Conservation (phyloP, 441 rosid genomes). For the Metrosideros polymorpha region DNA sequence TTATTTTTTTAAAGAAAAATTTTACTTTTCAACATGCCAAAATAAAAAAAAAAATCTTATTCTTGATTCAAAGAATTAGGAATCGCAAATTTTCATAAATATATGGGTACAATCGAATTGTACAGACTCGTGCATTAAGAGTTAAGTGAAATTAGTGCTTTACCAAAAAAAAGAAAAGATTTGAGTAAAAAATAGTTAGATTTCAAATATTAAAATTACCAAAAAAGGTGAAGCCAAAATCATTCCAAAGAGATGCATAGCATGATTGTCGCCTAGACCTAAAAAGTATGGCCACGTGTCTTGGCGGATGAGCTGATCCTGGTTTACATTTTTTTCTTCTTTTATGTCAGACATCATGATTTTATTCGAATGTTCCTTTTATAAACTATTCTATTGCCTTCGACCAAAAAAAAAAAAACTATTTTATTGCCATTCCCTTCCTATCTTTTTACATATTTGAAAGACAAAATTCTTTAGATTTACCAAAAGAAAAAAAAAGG, state of each 20-base stretch:
- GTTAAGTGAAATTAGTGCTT: neutral
- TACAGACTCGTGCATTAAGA: neutral
- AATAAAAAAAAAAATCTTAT: neutral
- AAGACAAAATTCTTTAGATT: neutral
- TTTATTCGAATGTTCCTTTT: neutral
- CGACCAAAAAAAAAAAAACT: too few species aligned
- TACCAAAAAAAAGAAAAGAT: neutral
- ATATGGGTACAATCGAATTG: neutral
- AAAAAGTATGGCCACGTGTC: neutral
- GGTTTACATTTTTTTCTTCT: neutral
- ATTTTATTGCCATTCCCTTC: too few species aligned
- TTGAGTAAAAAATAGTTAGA: neutral
- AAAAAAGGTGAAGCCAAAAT: neutral
- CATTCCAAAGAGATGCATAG: neutral
- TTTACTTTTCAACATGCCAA: neutral
- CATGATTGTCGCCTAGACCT: neutral
- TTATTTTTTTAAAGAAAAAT: neutral
- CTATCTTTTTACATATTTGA: neutral
- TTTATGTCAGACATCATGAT: neutral
- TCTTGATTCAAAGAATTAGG: neutral
- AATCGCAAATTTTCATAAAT: neutral
- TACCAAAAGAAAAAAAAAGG: neutral
- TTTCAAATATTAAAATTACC: neutral
- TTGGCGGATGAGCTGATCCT: neutral
- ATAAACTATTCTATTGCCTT: neutral